Base-by-base conservation (phyloP, 2,329 filamentous ascomycete genomes). In the Boeremia exigua region DNA sequence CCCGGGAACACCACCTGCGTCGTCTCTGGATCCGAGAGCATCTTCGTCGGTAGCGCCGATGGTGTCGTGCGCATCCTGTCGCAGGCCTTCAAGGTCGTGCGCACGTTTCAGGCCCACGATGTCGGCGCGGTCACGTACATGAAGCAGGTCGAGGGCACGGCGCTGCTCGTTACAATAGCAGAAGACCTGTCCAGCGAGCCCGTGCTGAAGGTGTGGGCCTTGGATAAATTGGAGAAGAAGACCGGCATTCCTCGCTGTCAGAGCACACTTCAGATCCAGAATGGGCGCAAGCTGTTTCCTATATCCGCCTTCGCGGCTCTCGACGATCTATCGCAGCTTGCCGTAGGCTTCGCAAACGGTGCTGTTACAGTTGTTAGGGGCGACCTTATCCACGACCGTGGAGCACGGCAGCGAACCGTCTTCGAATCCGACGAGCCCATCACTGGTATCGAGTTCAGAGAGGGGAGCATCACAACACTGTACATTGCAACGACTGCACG, bases 361-460 rank as follows among this genome's bases (percentile, higher is more conserved):
- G 88, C 93, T 0, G 94, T 99, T 11, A 96, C 92, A 0, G 88
- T 99, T 27, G 91, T 99, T 54, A 86, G 95, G 55, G 95, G 96
- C 58, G 95, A 99, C 72, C 81, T 99, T 44, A 91, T 99, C 66
- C 92, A 99, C 74, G 95, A 99, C 74, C 87, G 95, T 54, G 95
- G 96, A 19, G 92, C 94, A 10, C 92, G 92, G 72, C 95, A 99
- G 75, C 87, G 95, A 48, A 95, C 94, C 30, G 91, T 99, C 9
- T 95, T 96, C 77, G 95, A 99, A 72, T 96, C 93, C 0, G 93
- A 98, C 67, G 95, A 99, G 73, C 96, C 95, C 0, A 88, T 99
- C 9, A 99, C 95, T 0, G 94, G 93, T 1, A 87, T 99, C 12
- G 90, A 95, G 69, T 89, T 96, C 58, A 79, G 86, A 40, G 81